Evolutionary conservation across 2,329 filamentous ascomycete species (phyloP).

Genomic region (Colletotrichum scovillei): DNA sequence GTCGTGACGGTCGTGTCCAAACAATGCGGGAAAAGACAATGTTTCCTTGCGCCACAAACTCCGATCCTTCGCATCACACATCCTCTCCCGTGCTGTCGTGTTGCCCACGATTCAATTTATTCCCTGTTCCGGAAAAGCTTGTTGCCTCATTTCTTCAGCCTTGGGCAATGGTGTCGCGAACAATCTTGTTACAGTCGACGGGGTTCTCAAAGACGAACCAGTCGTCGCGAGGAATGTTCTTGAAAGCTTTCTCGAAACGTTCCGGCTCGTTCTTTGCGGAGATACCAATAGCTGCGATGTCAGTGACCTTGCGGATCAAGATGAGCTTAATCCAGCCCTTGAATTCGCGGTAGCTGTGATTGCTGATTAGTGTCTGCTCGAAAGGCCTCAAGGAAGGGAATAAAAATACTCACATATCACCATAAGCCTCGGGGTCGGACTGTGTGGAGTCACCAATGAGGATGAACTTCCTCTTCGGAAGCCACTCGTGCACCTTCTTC

Average conservation of each 20-base stretch:
- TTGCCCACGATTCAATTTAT: neutral
- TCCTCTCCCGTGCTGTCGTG: neutral
- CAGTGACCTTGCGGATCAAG: slow-evolving; percentile 85
- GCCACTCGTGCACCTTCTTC: slow-evolving; percentile 80
- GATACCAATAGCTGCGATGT: slow-evolving; percentile 77
- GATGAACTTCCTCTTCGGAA: slow-evolving; percentile 83
- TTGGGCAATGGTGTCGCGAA: slow-evolving; percentile 44
- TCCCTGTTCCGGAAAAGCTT: neutral
- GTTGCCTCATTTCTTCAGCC: neutral
- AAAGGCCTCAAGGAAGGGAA: neutral
- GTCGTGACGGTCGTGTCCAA: slow-evolving; percentile 3
- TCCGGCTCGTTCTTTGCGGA: slow-evolving; percentile 78
- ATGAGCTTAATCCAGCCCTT: slow-evolving; percentile 86
- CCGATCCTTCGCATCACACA: neutral
- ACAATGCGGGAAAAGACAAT: neutral
- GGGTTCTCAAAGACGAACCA: slow-evolving; percentile 90
- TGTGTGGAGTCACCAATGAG: slow-evolving; percentile 93
- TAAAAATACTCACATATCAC: slow-evolving; percentile 71
- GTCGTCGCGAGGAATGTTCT: slow-evolving; percentile 72
- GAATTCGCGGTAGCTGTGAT: slow-evolving; percentile 66
- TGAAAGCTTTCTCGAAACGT: slow-evolving; percentile 87
- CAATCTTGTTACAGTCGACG: slow-evolving; percentile 65
- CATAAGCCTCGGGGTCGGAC: slow-evolving; percentile 90
- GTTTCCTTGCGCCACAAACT: neutral
- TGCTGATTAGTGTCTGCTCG: too few relatives aligned